Percentiles rank a stretch among this genome's conserved stretches.
phyloP scores from a whole-genome alignment of 225 moss, liverwort and hornwort genomes.

The Pseudoscleropodium purum region DNA sequence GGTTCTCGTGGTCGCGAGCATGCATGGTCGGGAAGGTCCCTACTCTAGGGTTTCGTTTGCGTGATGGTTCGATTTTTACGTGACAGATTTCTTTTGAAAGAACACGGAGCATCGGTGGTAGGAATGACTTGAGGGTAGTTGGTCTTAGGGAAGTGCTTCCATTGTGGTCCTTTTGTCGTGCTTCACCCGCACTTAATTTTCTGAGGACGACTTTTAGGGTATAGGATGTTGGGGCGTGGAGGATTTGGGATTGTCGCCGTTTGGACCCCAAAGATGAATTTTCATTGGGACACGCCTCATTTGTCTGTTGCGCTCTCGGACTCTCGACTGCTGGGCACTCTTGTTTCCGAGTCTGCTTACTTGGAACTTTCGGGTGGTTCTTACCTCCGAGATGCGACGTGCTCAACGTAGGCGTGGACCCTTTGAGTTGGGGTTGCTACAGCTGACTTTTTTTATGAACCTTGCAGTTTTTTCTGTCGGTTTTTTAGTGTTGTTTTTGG shows the following conservation, averaged over 20 bases:
- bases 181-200: not conserved
- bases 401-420: not conserved
- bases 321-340: not conserved
- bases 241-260: not conserved
- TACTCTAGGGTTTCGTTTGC: not conserved
- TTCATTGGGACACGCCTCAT: not conserved
- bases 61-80: not conserved
- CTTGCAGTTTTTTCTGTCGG: not conserved
- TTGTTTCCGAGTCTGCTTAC: not conserved
- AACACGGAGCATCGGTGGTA: not conserved
- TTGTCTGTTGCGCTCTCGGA: not conserved
- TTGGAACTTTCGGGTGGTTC: not conserved
- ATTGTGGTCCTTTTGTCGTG: not conserved
- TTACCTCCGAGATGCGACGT: not conserved
- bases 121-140: not conserved
- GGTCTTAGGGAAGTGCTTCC: not conserved
- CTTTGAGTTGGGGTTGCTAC: not conserved
- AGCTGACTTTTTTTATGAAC: not conserved
- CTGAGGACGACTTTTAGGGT: not conserved
- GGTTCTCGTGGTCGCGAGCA: not conserved
- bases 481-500: not conserved
- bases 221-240: not conserved
- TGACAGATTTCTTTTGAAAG: not conserved
- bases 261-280: not conserved
- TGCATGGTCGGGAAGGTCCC: not conserved